Base-by-base conservation (phyloP, 805 yeast species). In the Pichia gijzeniarum region DNA sequence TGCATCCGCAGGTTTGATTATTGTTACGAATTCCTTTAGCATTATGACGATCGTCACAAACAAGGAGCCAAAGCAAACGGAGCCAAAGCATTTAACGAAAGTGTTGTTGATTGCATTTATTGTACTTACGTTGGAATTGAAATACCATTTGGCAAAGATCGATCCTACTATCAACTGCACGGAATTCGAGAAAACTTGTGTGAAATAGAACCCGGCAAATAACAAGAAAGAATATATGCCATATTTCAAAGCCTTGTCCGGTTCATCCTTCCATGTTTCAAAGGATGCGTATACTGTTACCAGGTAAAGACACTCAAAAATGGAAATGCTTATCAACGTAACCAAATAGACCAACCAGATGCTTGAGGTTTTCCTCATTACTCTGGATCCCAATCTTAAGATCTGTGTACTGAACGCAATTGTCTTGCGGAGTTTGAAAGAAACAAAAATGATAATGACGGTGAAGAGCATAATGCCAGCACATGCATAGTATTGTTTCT, bases 81-180 rank as follows among this genome's bases (percentile, higher is more conserved):
- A 85, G 0, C 97, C 97, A 59, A 88, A 82, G 7, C 95, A 85
- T 59, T 82, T 84, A 2, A 93, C 81, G 66, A 86, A 39, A 56
- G 81, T 84, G 3, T 95, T 83, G 65, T 85, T 63, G 1, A 95
- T 84, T 53, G 95, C 72, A 19, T 44, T 54, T 51, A 87, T 76
- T 1, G 95, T 82, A 2, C 90, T 89, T 35, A 78, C 65, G n/a
- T 48, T 40, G 87, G 79, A 32, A 58, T 82, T 71, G 62, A 85
- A 90, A 63, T 85, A 89, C 96, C 96, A 89, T 14, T 90, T 79
- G 6, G 96, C 96, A 60, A 76, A 89, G 20, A 88, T 79, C 21
- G 95, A 95, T 25, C 93, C 76, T 35, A 86, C 79, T 0, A 91
- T 77, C n/a, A 82, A 81, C 57, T 90, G 95, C 33, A 87, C 77